Base-by-base conservation (phyloP, 805 yeast genomes). In the Priceomyces castillae region DNA sequence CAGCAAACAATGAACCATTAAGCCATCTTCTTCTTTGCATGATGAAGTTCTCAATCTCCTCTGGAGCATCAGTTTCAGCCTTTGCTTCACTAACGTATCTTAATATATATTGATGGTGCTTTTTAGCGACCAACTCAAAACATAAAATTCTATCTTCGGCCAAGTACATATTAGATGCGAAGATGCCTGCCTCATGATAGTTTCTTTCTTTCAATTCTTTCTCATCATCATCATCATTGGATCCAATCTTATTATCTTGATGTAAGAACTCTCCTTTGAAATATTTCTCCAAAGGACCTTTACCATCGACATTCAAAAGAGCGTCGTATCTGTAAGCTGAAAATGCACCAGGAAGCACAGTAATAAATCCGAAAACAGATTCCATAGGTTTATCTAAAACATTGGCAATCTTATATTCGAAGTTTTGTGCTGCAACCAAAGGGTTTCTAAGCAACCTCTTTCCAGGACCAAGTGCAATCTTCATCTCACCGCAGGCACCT, bases 11-110 rank as follows among this genome's bases (percentile, higher is more conserved):
- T 2, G 99, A 95, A 62, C 99, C 99, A 64, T 92, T 92, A 48
- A 92, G 77, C 99, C 99, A 92, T 73, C 99, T 82, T 71, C 99
- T 84, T 71, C 99, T 84, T 70, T 92, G 99, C 43, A 94, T 80
- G 41, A 92, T 87, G 58, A 94, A 89, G 59, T 94, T 98, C n/a
- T 96, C 85, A 35, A 90, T 76, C n/a, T 77, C 73, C 58, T 90
- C 97, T 6, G 98, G 98, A 40, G 90, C 98, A 76, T 94, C 98
- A 3, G 98, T 94, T 51, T 87, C 90, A 0, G 97, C 98, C 49
- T 80, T 80, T 3, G 97, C 96, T 43, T 83, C 78, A 58, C 86
- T 86, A 54, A 92, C 96, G 57, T 90, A 92, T 54, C 83, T 80
- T 53, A 94, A 76, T 16, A 86, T 68, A 87, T 96, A 92, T 47